Evolutionary conservation across 129 eudicot species (phyloP).

Genomic region (Chrysanthemum makinoi): DNA sequence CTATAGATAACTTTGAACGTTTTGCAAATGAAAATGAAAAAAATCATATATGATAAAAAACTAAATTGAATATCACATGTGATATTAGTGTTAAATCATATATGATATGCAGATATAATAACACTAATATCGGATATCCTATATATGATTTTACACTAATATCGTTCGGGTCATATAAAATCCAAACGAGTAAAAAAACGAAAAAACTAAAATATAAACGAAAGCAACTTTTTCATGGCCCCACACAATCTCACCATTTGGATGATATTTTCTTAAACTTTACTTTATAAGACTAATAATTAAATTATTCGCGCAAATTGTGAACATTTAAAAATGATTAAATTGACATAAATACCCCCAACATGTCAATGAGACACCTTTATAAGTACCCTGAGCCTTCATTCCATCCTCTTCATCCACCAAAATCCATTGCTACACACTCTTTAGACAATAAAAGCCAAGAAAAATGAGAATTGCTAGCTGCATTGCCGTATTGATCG

Average conservation of each 20-base stretch:
- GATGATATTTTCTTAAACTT: conserved; percentile 1
- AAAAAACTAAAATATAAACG: no score
- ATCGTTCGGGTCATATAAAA: background rate
- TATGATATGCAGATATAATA: background rate
- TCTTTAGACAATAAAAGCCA: background rate
- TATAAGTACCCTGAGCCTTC: conserved; percentile 30
- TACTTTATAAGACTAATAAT: background rate
- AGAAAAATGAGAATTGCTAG: background rate
- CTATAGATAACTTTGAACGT: no score
- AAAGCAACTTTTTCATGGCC: conserved; percentile 28
- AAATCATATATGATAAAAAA: no score
- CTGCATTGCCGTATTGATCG: conserved; percentile 24
- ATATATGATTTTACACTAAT: no score
- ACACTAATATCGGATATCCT: no score
- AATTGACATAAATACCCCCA: conserved; percentile 31
- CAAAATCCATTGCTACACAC: background rate
- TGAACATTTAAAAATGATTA: background rate
- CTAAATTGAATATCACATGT: no score
- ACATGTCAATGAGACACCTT: conserved; percentile 13
- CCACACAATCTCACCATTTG: conserved; percentile 31
- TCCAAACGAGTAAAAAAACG: conserved; percentile 32
- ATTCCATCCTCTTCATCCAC: conserved; percentile 13
- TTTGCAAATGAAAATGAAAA: no score
- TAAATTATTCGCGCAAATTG: conserved; percentile 11
- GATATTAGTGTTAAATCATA: no score